Base-by-base conservation (phyloP, 805 yeast species). In the Nakazawaea wickerhamii region DNA sequence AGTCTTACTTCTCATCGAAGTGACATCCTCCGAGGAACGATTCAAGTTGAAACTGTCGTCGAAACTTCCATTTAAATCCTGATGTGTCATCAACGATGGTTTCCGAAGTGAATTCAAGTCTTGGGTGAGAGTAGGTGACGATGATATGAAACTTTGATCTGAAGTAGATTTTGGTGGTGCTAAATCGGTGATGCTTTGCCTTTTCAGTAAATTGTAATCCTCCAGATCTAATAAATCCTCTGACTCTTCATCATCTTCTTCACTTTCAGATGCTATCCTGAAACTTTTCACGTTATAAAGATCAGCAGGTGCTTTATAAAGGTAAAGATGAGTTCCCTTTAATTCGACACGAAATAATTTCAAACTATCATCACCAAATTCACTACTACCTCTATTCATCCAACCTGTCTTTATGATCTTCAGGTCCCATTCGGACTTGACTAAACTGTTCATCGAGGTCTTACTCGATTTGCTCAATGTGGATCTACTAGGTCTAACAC, bases 301-400 rank as follows among this genome's bases (percentile, higher is more conserved):
- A 21, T 67, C 77, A 20, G 65, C 59, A 2, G 73, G 81, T 28
- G 78, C 71, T 57, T 77, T 82, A 64, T 75, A 84, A 14, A 89
- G 58, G 41, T 70, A 67, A 40, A 89, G 61, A 33, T 68, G 66
- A 2, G 89, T 76, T 15, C 95, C 95, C 51, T 71, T 76, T 44
- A 89, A 63, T 53, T 80, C 86, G 0, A 84, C 88, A 39, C 82
- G 68, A 44, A 67, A 76, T 25, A 86, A 58, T 45, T 73, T 63
- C 58, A 71, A 50, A 23, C 61, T 63, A 7, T 59, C 61, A 33
- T 63, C 69, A 35, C 19, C 19, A 21, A 46, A 51, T 17, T 40
- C 43, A 31, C 65, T 64, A 25, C 60, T 58, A 2, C 75, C 65
- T 47, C 67, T 70, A 54, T 81, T 81, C 14, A 81, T 49, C 86